phyloP scores from a whole-genome alignment of 2,329 filamentous ascomycete genomes.

The Trichoderma sp. region DNA sequence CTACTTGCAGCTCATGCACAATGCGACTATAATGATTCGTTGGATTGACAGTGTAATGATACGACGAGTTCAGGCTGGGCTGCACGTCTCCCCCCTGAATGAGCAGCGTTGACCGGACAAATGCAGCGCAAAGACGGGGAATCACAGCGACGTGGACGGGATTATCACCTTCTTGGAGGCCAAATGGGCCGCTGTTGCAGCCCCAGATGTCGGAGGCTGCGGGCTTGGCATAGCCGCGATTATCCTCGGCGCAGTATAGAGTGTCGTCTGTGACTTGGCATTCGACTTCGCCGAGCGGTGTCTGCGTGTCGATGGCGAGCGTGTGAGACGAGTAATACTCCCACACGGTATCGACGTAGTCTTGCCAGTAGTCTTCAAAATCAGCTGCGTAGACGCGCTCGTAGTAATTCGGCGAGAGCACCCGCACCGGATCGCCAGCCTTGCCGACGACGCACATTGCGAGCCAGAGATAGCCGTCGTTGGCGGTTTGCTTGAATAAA shows the following conservation, averaged over 20 bases:
- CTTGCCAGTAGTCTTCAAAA: constrained; percentile 47
- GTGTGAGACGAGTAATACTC: constrained; percentile 41
- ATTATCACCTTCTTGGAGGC: constrained; percentile 41
- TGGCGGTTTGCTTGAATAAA: constrained; percentile 40
- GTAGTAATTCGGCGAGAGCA: constrained; percentile 49
- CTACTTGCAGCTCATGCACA: constrained; percentile 60
- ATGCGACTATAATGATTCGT: constrained; percentile 61
- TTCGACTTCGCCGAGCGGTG: constrained; percentile 40
- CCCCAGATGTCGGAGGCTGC: constrained; percentile 51
- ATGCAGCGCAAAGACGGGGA: constrained; percentile 54
- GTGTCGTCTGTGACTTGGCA: constrained; percentile 42
- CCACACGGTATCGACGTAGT: constrained; percentile 52
- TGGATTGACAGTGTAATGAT: constrained; percentile 49
- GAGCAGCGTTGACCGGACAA: constrained; percentile 50
- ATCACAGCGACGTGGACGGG: constrained; percentile 46
- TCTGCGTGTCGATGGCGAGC: constrained; percentile 49
- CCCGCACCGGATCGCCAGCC: constrained; percentile 44
- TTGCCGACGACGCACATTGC: constrained; percentile 45
- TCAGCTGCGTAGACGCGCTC: constrained; percentile 37
- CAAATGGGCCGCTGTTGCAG: constrained; percentile 53
- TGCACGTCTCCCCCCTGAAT: constrained; percentile 49
- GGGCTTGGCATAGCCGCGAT: constrained; percentile 47
- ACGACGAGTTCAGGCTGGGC: constrained; percentile 41
- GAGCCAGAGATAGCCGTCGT: constrained; percentile 48
- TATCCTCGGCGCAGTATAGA: constrained; percentile 47